Percentiles rank a stretch among this genome's conserved stretches.
Conservation (phyloP, 768 basidiomycete genomes). For the Boletus rufocinnamomeus region DNA sequence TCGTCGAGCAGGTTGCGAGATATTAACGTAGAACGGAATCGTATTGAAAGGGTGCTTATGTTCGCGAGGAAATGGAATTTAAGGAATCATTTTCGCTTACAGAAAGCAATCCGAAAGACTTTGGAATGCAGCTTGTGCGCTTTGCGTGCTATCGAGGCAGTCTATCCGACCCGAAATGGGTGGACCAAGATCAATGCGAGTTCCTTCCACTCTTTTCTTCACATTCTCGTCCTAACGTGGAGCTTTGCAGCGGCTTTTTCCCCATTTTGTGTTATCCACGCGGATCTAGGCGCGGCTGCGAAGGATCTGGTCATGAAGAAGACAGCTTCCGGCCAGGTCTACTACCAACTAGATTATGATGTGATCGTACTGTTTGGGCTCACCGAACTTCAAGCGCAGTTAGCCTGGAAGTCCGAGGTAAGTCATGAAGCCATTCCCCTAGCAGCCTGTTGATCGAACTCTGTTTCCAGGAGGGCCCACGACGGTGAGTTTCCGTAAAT, state of each 20-base stretch:
- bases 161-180: constrained; percentile 12
- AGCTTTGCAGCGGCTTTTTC: constrained; percentile 5
- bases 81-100: constrained; percentile 13
- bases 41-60: not conserved
- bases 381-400: constrained; percentile 8
- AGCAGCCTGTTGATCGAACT: not conserved
- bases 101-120: not conserved
- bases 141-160: constrained; percentile 13
- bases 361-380: constrained; percentile 13
- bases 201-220: not conserved
- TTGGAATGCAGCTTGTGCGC: constrained; percentile 7
- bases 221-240: not conserved
- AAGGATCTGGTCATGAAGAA: not conserved
- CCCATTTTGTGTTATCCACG: constrained; percentile 1
- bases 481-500: not conserved
- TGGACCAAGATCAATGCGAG: constrained; percentile 16
- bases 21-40: too few relatives aligned
- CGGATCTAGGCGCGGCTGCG: not conserved
- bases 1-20: not conserved
- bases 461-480: constrained; percentile 2
- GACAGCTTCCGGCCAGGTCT: not conserved
- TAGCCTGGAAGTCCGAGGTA: constrained; percentile 13
- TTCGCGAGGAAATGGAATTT: constrained; percentile 11
- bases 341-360: constrained; percentile 12
- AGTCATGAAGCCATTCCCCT: not conserved